Evolutionary conservation across 2,329 filamentous ascomycete genomes (phyloP), one percentile per base, ranked within the genome.

Genomic region (Colletotrichum filicis): DNA sequence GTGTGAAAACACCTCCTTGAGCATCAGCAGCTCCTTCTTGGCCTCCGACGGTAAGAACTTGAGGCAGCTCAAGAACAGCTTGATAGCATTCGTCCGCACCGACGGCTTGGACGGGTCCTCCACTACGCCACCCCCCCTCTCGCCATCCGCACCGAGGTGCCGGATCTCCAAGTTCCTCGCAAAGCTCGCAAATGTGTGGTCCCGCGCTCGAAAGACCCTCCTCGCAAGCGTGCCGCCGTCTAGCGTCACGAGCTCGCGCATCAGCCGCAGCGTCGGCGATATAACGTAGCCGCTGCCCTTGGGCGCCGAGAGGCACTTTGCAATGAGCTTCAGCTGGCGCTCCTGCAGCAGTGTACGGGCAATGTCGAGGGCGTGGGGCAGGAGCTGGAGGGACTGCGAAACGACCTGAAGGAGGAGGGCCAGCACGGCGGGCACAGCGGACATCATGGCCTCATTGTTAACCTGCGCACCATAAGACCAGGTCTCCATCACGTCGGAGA

Each of bases 251-350:
- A 95, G 88, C 83, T 99, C 96, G 64, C 92, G 94, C 73, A 99
- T 88, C 64, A 99, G 85, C 69, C 96, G 92, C 71, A 99, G 85
- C 28, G 94, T 95, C 1, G 97, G 96, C 3, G 95, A 97, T 74
- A 98, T 95, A 71, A 98, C 86, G 81, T 94, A 95, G 52, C 95
- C 95, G 79, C 97, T 98, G 60, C 91, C 89, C 81, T 95, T 95
- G 28, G 94, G 92, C 0, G 94, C 91, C 4, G 94, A 92, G 22
- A 98, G 84, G 73, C 94, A 95, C 73, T 92, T 92, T 37, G 94
- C 92, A 28, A 98, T 84, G 3, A 97, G 89, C 77, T 95, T 94
- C 75, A 95, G 87, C 76, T 98, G 94, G 30, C 92, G 90, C 75
- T 93, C 93, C 78, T 95, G 93, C 32, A 99, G 84, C 55, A 98